Evolutionary conservation across 169 alveolate species (phyloP).

Genomic region (Plasmodium vinckei): DNA sequence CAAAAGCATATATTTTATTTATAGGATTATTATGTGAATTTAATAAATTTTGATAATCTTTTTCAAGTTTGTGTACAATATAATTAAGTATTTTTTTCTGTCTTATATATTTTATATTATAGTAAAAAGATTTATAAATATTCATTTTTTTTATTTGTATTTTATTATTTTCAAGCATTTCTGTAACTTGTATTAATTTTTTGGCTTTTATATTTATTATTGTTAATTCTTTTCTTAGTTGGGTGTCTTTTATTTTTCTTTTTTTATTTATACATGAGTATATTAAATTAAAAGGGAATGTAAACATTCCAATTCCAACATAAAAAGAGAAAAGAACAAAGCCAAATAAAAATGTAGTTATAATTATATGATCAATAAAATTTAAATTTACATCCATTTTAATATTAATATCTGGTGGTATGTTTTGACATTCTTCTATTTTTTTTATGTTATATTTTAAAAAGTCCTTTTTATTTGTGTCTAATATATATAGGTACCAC

Average conservation of each 20-base stretch:
- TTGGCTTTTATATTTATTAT: conserved; percentile 42
- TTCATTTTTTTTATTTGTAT: conserved; percentile 7
- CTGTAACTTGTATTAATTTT: conserved; percentile 28
- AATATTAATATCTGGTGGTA: background rate
- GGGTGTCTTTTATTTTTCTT: conserved; percentile 22
- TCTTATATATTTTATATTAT: conserved; percentile 21
- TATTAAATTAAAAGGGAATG: conserved; percentile 38
- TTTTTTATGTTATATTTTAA: conserved; percentile 19
- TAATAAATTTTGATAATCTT: conserved; percentile 16
- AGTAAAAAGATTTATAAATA: conserved; percentile 10
- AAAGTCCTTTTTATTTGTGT: conserved; percentile 12
- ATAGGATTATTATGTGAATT: conserved; percentile 9
- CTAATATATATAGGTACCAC: conserved; percentile 36
- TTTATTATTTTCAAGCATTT: conserved; percentile 15
- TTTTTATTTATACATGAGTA: conserved; percentile 2
- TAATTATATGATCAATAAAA: conserved; percentile 21
- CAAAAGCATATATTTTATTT: background rate
- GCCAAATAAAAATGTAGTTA: conserved; percentile 24
- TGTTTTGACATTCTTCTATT: conserved; percentile 27
- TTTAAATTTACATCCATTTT: conserved; percentile 7
- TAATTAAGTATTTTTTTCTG: conserved; percentile 30
- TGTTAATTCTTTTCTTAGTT: conserved; percentile 8
- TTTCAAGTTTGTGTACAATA: conserved; percentile 40
- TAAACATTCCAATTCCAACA: conserved; percentile 39
- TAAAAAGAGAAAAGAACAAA: conserved; percentile 27